Evolutionary conservation across 2,329 filamentous ascomycete species (phyloP).

Genomic region (Dothidotthia symphoricarpi): DNA sequence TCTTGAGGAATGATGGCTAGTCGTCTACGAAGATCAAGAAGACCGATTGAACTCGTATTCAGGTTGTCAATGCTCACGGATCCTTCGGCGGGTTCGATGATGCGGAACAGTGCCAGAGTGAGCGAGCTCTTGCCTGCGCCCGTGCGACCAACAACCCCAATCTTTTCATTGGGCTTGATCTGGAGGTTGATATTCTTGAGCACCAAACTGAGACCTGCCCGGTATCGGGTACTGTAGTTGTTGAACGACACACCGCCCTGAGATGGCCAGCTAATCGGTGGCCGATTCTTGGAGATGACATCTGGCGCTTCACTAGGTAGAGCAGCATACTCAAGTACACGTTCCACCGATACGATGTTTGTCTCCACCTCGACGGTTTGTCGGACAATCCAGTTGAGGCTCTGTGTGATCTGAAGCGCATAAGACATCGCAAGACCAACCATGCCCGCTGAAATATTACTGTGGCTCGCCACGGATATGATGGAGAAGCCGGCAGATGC

Average conservation of each 20-base stretch:
- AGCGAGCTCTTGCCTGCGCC: conserved; percentile 95
- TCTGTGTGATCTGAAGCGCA: conserved; percentile 93
- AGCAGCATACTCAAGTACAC: conserved; percentile 90
- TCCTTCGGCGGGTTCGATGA: conserved; percentile 83
- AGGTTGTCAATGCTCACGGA: conserved; percentile 85
- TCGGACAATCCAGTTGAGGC: conserved; percentile 97
- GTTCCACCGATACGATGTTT: conserved; percentile 98
- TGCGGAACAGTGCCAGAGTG: conserved; percentile 88
- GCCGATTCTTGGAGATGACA: conserved; percentile 82
- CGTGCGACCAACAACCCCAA: conserved; percentile 93
- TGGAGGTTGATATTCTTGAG: conserved; percentile 88
- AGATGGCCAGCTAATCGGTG: conserved; percentile 86
- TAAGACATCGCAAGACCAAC: conserved; percentile 97
- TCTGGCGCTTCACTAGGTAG: conserved; percentile 93
- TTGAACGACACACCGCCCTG: conserved; percentile 86
- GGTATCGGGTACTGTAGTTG: conserved; percentile 92
- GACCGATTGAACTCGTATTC: conserved; percentile 84
- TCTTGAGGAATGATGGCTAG: conserved; percentile 98
- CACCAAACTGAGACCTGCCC: conserved; percentile 83
- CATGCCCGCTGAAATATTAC: conserved; percentile 64
- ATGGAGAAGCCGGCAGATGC: conserved; percentile 79
- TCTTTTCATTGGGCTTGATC: conserved; percentile 96
- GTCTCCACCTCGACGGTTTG: conserved; percentile 99
- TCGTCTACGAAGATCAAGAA: conserved; percentile 82
- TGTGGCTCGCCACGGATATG: conserved; percentile 70